Percentiles rank a stretch among this genome's conserved stretches.
phyloP scores from a whole-genome alignment of 192 early-diverging fungal genomes.

The Coemansia aciculifera region DNA sequence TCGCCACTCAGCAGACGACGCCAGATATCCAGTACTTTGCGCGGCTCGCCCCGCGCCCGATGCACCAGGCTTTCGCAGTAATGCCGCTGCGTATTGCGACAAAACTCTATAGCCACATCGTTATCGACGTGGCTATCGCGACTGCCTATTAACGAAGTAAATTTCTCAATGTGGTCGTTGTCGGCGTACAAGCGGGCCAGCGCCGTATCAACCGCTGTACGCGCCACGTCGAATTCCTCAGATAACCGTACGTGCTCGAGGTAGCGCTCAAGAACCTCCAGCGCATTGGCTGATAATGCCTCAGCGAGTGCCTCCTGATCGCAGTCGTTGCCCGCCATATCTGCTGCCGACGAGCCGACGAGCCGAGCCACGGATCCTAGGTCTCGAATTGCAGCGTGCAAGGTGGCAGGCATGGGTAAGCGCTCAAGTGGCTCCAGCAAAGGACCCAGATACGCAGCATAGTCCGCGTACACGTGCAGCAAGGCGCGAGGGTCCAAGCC shows the following conservation, averaged over 20 bases:
- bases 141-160: conserved; percentile 14
- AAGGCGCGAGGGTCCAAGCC: conserved; percentile 43
- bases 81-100: conserved; percentile 16
- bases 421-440: conserved; percentile 39
- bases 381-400: conserved; percentile 27
- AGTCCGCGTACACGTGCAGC: conserved; percentile 38
- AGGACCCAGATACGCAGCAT: conserved; percentile 25
- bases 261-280: conserved; percentile 46
- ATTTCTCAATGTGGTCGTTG: conserved; percentile 18
- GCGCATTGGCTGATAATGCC: conserved; percentile 20
- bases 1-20: conserved; percentile 28
- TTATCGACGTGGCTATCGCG: conserved; percentile 15
- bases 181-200: conserved; percentile 38
- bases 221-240: not conserved
- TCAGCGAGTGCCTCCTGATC: conserved; percentile 11
- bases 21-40: conserved; percentile 33
- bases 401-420: conserved; percentile 30
- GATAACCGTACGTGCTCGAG: conserved; percentile 24
- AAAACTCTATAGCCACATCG: conserved; percentile 30
- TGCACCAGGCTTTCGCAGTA: conserved; percentile 46
- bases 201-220: conserved; percentile 34
- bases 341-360: conserved; percentile 4
- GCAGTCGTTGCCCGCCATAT: conserved; percentile 23
- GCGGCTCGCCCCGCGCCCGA: conserved; percentile 23
- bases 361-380: conserved; percentile 25